A percentile compares a stretch with the other conserved stretches of the same genome.
Conservation (phyloP, 495 filamentous ascomycete species). For the Cladorrhinum samala region DNA sequence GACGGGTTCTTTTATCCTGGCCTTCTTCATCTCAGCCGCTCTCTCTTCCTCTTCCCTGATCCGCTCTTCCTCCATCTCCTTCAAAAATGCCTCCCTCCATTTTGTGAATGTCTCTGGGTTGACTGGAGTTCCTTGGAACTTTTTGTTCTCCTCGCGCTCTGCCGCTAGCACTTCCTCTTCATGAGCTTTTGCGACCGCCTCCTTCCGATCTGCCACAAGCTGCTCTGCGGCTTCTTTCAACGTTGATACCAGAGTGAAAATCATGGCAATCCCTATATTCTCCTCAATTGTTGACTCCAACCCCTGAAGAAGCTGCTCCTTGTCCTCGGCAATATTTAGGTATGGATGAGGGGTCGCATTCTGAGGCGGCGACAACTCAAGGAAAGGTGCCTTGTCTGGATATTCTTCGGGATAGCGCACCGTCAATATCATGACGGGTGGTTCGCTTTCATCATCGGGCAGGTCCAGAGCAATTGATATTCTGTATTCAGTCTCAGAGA, state of each 20-base stretch:
- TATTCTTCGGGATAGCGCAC: constrained; percentile 83
- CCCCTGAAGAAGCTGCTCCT: constrained; percentile 58
- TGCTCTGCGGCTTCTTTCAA: constrained; percentile 84
- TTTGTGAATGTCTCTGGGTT: constrained; percentile 74
- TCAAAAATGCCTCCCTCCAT: constrained; percentile 74
- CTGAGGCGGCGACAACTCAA: constrained; percentile 66
- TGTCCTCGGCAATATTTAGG: constrained; percentile 56
- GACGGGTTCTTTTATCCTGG: constrained; percentile 52
- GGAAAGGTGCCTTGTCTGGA: constrained; percentile 73
- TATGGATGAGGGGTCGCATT: constrained; percentile 61
- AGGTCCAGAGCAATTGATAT: constrained; percentile 77
- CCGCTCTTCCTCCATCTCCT: constrained; percentile 69
- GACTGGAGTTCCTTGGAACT: constrained; percentile 89
- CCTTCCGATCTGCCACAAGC: constrained; percentile 61
- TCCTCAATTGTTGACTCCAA: constrained; percentile 71
- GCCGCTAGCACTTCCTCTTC: constrained; percentile 62
- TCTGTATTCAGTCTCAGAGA: constrained; percentile 79
- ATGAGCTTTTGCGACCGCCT: constrained; percentile 52
- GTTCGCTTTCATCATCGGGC: constrained; percentile 45
- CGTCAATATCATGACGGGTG: constrained; percentile 66
- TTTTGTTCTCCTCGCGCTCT: constrained; percentile 90
- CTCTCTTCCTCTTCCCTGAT: constrained; percentile 59
- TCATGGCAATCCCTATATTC: constrained; percentile 96
- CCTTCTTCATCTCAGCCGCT: constrained; percentile 72
- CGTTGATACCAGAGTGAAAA: constrained; percentile 81